These are phyloP conservation scores for Cryptosporidium muris DNA, from an alignment of 169 alveolate species.

Conservation along the genomic window DNA sequence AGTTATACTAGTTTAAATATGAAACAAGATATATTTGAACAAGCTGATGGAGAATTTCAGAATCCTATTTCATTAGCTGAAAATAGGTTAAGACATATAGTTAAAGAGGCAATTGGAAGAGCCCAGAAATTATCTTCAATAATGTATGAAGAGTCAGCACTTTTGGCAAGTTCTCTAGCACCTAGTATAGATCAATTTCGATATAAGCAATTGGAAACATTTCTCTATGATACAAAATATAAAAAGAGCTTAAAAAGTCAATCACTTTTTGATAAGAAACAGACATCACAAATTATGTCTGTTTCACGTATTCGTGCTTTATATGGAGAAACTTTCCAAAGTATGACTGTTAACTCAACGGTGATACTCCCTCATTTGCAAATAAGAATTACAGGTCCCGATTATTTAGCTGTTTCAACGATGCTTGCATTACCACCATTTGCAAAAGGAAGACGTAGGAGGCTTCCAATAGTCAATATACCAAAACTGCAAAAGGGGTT, in stretches of 20 bases:
- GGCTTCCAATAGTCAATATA: slow-evolving; percentile 35
- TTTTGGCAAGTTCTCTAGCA: slow-evolving; percentile 54
- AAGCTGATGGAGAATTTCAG: slow-evolving; percentile 12
- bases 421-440: slow-evolving; percentile 67
- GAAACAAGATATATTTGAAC: slow-evolving; percentile 11
- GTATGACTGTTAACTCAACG: slow-evolving; percentile 48
- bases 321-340: slow-evolving; percentile 59
- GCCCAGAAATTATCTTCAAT: slow-evolving; percentile 19
- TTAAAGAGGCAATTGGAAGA: slow-evolving; percentile 10
- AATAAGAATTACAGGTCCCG: slow-evolving; percentile 59
- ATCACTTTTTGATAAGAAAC: slow-evolving; percentile 4
- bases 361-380: slow-evolving; percentile 57
- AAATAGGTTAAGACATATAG: slow-evolving; percentile 13
- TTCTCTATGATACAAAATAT: slow-evolving; percentile 47
- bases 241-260: slow-evolving; percentile 10
- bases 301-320: slow-evolving; percentile 47
- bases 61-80: slow-evolving; percentile 32
- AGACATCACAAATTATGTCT: slow-evolving; percentile 30
- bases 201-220: slow-evolving; percentile 40
- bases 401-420: slow-evolving; percentile 48
- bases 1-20: slow-evolving; percentile 40
- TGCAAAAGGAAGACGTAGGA: slow-evolving; percentile 23
- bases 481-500: slow-evolving; percentile 54
- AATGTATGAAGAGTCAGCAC: slow-evolving; percentile 65
- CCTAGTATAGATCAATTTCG: slow-evolving; percentile 67